phyloP scores from a whole-genome alignment of 2,329 filamentous ascomycete species.

The Aspergillus sp. region DNA sequence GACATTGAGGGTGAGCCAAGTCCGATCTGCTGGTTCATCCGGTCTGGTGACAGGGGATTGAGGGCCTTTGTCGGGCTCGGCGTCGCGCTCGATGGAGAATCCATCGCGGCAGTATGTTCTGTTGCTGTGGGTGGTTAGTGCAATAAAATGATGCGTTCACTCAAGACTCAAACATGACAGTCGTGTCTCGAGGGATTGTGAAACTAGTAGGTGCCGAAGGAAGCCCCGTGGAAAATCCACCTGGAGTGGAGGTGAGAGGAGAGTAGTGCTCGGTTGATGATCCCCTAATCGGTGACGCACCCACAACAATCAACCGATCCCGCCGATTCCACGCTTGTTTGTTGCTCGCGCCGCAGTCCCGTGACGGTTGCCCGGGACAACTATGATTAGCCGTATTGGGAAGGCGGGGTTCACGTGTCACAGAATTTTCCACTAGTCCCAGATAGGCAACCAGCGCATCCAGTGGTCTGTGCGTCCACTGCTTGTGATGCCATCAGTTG shows the following conservation, averaged over 20 bases:
- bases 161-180: constrained; percentile 4
- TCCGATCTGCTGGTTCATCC: constrained; percentile 50
- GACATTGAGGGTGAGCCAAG: constrained; percentile 43
- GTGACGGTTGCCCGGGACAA: constrained; percentile 38
- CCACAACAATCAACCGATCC: constrained; percentile 19
- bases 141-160: background rate
- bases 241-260: background rate
- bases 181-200: background rate
- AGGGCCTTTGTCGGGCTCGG: constrained; percentile 37
- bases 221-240: background rate
- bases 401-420: constrained; percentile 26
- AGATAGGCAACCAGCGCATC: constrained; percentile 2
- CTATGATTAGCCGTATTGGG: constrained; percentile 5
- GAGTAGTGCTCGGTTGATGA: constrained; percentile 9
- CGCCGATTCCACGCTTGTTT: constrained; percentile 27
- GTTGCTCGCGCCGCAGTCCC: constrained; percentile 28
- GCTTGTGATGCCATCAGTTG: constrained; percentile 8
- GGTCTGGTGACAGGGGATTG: constrained; percentile 50
- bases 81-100: constrained; percentile 37
- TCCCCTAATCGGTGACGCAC: constrained; percentile 30
- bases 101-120: constrained; percentile 30
- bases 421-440: background rate
- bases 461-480: constrained; percentile 11
- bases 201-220: background rate
- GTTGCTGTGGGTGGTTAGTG: background rate